Evolutionary conservation across 441 rosid genomes (phyloP), one percentile per base, ranked within the genome.

Genomic region (Gossypium schwendimanii): DNA sequence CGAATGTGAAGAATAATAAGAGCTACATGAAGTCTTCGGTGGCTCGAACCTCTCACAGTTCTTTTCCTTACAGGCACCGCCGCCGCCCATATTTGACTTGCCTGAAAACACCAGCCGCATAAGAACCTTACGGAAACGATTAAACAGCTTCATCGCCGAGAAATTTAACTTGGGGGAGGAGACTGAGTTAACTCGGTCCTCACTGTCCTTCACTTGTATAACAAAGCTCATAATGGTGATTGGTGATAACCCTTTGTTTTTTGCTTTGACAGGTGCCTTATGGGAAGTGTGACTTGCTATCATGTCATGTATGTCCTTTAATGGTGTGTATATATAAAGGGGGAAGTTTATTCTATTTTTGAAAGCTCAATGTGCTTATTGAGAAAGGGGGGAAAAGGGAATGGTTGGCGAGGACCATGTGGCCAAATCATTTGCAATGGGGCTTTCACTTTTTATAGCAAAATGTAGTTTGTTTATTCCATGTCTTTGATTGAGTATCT

Each of bases 1-100:
- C 2, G 92, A 79, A 5, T 88, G 92, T 12, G 98, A 91, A 0
- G 97, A 93, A 84, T 91, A 91, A 72, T 89, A 88, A 0, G 97
- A 89, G 84, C 98, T 88, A 77, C 94, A 93, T 5, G 98, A 94
- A 26, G 89, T 88, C 88, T 91, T 91, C 0, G 98, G 97, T 0
- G 93, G 97, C 53, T 91, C 97, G 57, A 82, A 88, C 78, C 79
- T 83, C 54, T 84, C 89, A 26, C 84, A 81, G 39, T 75, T 57
- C 54, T 76, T 71, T 52, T 63, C 79, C 69, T 73, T 78, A 41
- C 45, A 41, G 0, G 78, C 41, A 6, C 18, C 5, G 33, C 15
- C 14, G 57, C 18, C 62, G 62, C 63, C 76, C 52, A n/a, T 26
- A n/a, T 23, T 45, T 0, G 80, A 77, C 10, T 69, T 3, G 17